These are phyloP conservation scores for Phytopythium litorale DNA, from an alignment of 352 stramenopile genomes.

Conservation along the genomic window DNA sequence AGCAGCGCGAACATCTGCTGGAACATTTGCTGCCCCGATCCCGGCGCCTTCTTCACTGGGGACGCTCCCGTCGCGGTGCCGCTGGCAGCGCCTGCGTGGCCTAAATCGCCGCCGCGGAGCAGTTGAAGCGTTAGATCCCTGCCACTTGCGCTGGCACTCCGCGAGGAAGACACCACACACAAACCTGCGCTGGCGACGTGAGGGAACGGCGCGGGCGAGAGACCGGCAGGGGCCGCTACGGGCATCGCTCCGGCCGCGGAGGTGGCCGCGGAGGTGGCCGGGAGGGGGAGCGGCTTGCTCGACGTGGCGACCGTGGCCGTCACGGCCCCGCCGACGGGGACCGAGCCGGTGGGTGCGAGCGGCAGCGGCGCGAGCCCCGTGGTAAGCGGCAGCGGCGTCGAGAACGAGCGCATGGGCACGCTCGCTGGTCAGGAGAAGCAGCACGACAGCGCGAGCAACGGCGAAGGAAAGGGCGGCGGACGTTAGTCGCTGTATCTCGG, in stretches of 20 bases:
- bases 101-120: neutral
- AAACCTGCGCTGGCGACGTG: neutral
- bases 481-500: neutral
- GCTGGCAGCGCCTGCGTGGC: conserved; percentile 2
- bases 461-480: conserved; percentile 5
- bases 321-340: neutral
- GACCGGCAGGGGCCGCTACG: conserved; percentile 12
- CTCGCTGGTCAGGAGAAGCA: conserved; percentile 9
- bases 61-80: neutral
- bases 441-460: neutral
- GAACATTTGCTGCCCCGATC: conserved; percentile 81
- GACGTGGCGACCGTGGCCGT: conserved; percentile 3
- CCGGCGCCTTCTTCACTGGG: conserved; percentile 37
- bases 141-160: too few relatives aligned
- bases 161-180: neutral
- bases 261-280: conserved; percentile 12
- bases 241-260: conserved; percentile 11
- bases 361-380: conserved; percentile 9
- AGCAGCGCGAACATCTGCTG: conserved; percentile 84
- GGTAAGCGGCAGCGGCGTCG: conserved; percentile 20
- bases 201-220: conserved; percentile 15
- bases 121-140: neutral
- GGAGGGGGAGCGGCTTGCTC: conserved; percentile 13
- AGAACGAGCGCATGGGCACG: conserved; percentile 33
- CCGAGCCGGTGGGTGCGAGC: conserved; percentile 5